Percentiles rank a stretch among this genome's conserved stretches.
Conservation (phyloP, 148 eudicot genomes). For the Amaranthus cruentus region DNA sequence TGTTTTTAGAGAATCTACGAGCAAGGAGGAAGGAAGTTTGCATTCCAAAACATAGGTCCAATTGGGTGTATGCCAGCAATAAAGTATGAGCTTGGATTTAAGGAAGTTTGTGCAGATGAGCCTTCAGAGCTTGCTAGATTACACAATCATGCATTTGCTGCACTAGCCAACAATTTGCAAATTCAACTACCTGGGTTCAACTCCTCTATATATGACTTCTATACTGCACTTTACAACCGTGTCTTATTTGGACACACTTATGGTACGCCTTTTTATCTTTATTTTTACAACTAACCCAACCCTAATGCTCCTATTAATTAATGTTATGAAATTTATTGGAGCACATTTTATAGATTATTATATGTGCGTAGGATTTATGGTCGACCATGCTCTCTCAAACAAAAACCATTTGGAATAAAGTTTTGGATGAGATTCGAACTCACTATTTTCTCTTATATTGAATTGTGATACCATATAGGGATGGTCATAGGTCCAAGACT, state of each 20-base stretch:
- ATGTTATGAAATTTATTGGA: no score
- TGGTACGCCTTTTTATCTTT: conserved; percentile 21
- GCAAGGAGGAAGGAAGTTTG: conserved; percentile 40
- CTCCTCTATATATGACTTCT: conserved; percentile 36
- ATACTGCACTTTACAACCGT: conserved; percentile 16
- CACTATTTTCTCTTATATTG: no score
- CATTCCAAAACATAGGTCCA: conserved; percentile 43
- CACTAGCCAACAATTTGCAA: conserved; percentile 13
- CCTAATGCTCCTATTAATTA: no score
- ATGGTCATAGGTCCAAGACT: no score
- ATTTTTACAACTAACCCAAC: background rate
- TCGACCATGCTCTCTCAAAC: no score
- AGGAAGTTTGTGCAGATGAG: conserved; percentile 23
- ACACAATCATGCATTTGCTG: conserved; percentile 30
- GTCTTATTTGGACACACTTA: conserved; percentile 21
- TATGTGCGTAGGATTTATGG: background rate
- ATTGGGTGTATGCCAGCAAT: conserved; percentile 38
- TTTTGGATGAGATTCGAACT: no score
- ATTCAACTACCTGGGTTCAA: conserved; percentile 29
- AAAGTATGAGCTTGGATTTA: conserved; percentile 18
- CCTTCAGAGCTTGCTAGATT: conserved; percentile 22
- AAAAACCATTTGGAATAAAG: background rate
- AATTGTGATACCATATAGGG: no score
- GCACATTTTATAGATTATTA: no score
- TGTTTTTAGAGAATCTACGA: conserved; percentile 30